phyloP scores from a whole-genome alignment of 345 rosid genomes.

The Brassica juncea region DNA sequence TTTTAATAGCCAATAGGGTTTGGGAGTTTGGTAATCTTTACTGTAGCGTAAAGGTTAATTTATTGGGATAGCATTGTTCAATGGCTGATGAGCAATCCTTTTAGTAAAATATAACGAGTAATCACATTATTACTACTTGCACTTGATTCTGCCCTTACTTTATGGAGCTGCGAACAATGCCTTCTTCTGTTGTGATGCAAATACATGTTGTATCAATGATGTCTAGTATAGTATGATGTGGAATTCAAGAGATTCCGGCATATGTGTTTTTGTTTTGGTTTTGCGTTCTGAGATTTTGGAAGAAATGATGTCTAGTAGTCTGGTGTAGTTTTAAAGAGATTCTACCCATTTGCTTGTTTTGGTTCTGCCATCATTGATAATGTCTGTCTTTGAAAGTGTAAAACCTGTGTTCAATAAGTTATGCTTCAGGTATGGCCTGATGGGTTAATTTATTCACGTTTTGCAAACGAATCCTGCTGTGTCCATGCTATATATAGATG shows the following conservation, averaged over 20 bases:
- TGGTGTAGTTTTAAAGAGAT: neutral
- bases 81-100: constrained; percentile 3
- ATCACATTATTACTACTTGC: neutral
- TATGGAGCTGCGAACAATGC: neutral
- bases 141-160: neutral
- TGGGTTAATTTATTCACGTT: neutral
- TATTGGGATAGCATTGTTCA: neutral
- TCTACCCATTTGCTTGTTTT: neutral
- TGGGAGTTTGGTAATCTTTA: constrained; percentile 6
- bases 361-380: constrained; percentile 11
- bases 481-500: neutral
- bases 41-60: neutral
- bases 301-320: neutral
- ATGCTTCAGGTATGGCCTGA: neutral
- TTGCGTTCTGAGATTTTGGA: neutral
- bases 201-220: neutral
- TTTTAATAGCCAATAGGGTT: neutral
- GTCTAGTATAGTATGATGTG: neutral
- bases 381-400: neutral
- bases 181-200: neutral
- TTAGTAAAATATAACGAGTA: neutral
- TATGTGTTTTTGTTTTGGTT: constrained; percentile 15
- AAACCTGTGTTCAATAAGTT: constrained; percentile 4
- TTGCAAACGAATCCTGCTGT: constrained; percentile 16
- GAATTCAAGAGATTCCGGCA: neutral